Evolutionary conservation across 2,329 filamentous ascomycete species (phyloP), one percentile per base, ranked within the genome.

Genomic region (Huntiella moniliformis): DNA sequence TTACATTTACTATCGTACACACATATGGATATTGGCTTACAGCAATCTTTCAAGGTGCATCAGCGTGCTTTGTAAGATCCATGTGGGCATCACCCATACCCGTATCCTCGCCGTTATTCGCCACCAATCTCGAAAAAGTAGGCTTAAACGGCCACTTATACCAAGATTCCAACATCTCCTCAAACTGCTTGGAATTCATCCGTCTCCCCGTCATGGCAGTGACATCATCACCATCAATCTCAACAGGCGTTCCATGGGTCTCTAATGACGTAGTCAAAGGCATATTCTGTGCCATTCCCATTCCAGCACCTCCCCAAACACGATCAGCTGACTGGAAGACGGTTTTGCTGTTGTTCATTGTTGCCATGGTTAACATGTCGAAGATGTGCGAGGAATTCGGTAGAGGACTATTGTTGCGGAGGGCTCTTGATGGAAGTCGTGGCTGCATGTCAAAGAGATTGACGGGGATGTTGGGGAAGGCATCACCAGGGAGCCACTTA

Each of bases 371-470:
- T 57, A 62, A 48, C 52, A 57, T 32, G 56, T 60, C 39, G 63
- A 65, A 59, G n/a, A 74, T 54, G 15, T 46, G 15, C 5, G 31
- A 36, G 11, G 40, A 33, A 35, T 74, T 68, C 16, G 74, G 68
- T 7, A 64, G 60, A 53, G 74, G 69, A 49, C 2, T 68, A 45
- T 61, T 60, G 45, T 69, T 56, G 5, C 65, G 65, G 15, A 78
- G 54, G 2, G 72, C 53, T 1, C 63, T 65, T 53, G 67, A 64
- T 50, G 68, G 60, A 2, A 64, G 56, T 52, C 69, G 68, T 3
- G 82, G 81, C 52, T 77, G 71, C 49, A 84, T 64, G 57, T 86
- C 81, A 12, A 86, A 57, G 3, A 88, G 70, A 8, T 65, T 61
- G 46, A 74, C 64, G 5, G 66, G 62, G 6, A 66, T 59, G 17